Evolutionary conservation across 1,284 basidiomycete genomes (phyloP).

Genomic region (Prillingera fragicola): DNA sequence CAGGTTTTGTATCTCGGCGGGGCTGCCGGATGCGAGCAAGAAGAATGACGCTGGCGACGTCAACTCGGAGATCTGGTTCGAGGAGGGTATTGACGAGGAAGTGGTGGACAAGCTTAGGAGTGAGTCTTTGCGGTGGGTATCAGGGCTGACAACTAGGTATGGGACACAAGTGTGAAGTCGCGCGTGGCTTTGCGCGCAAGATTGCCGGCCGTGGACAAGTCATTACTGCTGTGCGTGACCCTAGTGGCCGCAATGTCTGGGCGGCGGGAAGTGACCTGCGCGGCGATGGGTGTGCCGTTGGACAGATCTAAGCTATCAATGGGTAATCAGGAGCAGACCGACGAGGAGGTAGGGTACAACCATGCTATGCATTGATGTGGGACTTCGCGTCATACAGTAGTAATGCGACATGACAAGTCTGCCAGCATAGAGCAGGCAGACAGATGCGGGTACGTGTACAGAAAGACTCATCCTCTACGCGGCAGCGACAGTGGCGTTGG

Average conservation of each 20-base stretch:
- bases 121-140: constrained; percentile 37
- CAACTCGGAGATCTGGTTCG: constrained; percentile 79
- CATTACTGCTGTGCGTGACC: constrained; percentile 69
- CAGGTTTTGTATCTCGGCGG: constrained; percentile 84
- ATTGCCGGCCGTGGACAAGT: constrained; percentile 88
- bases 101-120: constrained; percentile 61
- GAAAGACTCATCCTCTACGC: too few relatives aligned
- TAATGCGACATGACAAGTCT: too few relatives aligned
- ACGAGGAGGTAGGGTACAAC: too few relatives aligned
- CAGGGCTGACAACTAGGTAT: constrained; percentile 54
- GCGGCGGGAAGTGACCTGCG: constrained; percentile 81
- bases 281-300: constrained; percentile 78
- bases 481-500: too few relatives aligned
- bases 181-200: constrained; percentile 59
- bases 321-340: constrained; percentile 3
- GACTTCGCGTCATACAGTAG: too few relatives aligned
- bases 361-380: too few relatives aligned
- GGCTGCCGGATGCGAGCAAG: constrained; percentile 59
- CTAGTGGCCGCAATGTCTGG: constrained; percentile 67
- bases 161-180: constrained; percentile 73
- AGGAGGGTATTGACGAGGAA: constrained; percentile 67
- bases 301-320: constrained; percentile 61
- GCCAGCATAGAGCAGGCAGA: too few relatives aligned
- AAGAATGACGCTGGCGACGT: constrained; percentile 58
- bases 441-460: too few relatives aligned